These are phyloP conservation scores for Neurospora sp. DNA, from an alignment of 495 filamentous ascomycete genomes.

Conservation along the genomic window DNA sequence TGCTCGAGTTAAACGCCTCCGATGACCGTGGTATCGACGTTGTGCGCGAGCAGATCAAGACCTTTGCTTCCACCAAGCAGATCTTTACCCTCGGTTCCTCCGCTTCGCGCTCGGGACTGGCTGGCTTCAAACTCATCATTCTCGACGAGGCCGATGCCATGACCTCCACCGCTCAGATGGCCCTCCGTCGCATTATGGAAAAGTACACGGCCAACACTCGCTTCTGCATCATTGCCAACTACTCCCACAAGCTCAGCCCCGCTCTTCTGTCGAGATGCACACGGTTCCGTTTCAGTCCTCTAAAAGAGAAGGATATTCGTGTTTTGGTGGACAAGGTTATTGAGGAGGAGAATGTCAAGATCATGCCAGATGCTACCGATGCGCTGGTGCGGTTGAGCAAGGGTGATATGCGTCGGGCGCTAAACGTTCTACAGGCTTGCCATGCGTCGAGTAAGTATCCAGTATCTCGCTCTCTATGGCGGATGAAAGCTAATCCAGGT, in stretches of 20 bases:
- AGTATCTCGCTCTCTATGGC: too few species aligned
- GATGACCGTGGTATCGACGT: constrained; percentile 98
- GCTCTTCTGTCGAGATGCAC: constrained; percentile 90
- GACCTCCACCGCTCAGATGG: constrained; percentile 96
- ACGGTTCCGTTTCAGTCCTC: constrained; percentile 85
- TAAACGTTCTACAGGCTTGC: constrained; percentile 95
- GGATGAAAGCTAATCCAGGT: constrained; percentile 4
- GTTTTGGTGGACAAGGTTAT: constrained; percentile 82
- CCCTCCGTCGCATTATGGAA: constrained; percentile 94
- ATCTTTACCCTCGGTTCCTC: constrained; percentile 39
- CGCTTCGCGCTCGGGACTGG: constrained; percentile 40
- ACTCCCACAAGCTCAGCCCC: constrained; percentile 96
- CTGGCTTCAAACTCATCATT: constrained; percentile 87
- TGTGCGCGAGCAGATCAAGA: constrained; percentile 98
- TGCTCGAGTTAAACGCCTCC: constrained; percentile 91
- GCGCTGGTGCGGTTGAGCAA: constrained; percentile 79
- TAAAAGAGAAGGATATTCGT: constrained; percentile 80
- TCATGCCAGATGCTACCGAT: constrained; percentile 64
- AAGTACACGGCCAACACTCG: constrained; percentile 97
- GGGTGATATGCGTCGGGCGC: constrained; percentile 89
- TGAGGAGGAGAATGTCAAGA: constrained; percentile 75
- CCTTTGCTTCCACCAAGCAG: constrained; percentile 73
- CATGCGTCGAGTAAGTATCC: constrained; percentile 66
- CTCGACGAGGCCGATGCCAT: constrained; percentile 98
- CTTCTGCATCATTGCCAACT: constrained; percentile 98